Evolutionary conservation across 805 yeast genomes (phyloP).

Genomic region (Starmerella bombicola): DNA sequence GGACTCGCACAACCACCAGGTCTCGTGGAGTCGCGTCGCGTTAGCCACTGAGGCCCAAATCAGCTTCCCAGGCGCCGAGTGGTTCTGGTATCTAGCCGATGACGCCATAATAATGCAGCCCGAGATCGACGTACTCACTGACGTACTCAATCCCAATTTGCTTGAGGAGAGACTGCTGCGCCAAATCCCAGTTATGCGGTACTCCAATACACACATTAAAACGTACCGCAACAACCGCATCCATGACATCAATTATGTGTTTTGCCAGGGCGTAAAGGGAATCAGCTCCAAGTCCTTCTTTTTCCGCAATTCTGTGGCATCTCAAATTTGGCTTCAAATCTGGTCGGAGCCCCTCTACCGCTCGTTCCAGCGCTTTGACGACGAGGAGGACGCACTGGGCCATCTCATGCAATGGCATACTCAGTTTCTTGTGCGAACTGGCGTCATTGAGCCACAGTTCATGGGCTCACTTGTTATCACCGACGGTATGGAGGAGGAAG

Average conservation of each 20-base stretch:
- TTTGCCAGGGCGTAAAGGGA: conserved; percentile 57
- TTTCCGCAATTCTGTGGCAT: conserved; percentile 49
- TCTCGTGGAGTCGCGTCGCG: conserved; percentile 51
- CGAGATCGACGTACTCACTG: conserved; percentile 45
- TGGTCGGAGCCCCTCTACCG: conserved; percentile 67
- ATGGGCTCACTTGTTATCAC: conserved; percentile 31
- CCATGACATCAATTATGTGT: conserved; percentile 42
- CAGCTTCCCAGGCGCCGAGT: conserved; percentile 83
- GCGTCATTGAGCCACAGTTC: conserved; percentile 53
- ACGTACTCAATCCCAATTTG: conserved; percentile 47
- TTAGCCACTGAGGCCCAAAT: conserved; percentile 77
- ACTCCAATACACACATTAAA: conserved; percentile 26
- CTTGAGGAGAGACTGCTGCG: conserved; percentile 52
- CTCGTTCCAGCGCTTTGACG: conserved; percentile 47
- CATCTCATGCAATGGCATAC: conserved; percentile 96
- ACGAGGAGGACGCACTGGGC: conserved; percentile 47
- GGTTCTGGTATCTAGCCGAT: conserved; percentile 73
- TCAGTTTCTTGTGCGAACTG: conserved; percentile 54
- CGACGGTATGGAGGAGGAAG: conserved; percentile 15
- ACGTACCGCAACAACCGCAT: conserved; percentile 54
- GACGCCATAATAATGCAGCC: conserved; percentile 65
- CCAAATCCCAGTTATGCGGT: conserved; percentile 55
- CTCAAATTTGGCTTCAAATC: conserved; percentile 55
- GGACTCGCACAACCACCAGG: conserved; percentile 19
- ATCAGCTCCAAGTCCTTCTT: conserved; percentile 61